These are phyloP conservation scores for Podospora pseudocomata DNA, from an alignment of 495 filamentous ascomycete genomes.

Conservation along the genomic window DNA sequence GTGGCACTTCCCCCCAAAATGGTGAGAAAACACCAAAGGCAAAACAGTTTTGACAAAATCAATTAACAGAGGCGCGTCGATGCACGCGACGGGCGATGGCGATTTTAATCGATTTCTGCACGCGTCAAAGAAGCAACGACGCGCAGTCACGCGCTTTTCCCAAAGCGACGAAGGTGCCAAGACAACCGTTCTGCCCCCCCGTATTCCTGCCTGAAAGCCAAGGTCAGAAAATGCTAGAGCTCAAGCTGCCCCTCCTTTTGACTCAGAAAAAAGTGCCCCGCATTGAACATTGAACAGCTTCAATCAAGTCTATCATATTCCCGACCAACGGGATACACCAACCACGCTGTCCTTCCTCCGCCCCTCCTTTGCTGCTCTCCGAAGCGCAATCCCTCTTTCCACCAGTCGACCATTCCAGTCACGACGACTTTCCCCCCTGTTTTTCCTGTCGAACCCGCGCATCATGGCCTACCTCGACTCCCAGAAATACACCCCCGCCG, in stretches of 20 bases:
- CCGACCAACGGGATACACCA: constrained; percentile 5
- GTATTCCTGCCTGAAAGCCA: background rate
- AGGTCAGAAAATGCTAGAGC: background rate
- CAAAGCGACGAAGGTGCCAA: background rate
- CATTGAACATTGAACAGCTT: background rate
- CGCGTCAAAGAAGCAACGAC: constrained; percentile 19
- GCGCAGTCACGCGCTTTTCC: constrained; percentile 29
- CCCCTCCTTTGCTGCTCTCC: constrained; percentile 33
- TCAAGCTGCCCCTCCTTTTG: background rate
- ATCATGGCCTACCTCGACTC: constrained; percentile 62
- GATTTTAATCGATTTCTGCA: constrained; percentile 15
- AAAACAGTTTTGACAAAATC: constrained; percentile 4
- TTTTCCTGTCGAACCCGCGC: constrained; percentile 19
- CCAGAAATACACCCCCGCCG: constrained; percentile 65
- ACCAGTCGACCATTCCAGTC: constrained; percentile 22
- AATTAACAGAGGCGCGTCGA: constrained; percentile 24
- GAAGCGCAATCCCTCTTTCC: constrained; percentile 34
- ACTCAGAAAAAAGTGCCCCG: constrained; percentile 3
- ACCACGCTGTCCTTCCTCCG: constrained; percentile 51
- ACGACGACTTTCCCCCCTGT: constrained; percentile 12
- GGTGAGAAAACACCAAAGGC: too few relatives aligned
- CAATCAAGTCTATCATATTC: background rate
- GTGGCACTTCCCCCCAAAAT: too few relatives aligned
- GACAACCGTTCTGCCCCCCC: background rate
- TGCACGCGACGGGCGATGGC: constrained; percentile 20